Conservation (phyloP, 257 asterid genomes). For the Gentiana straminea region DNA sequence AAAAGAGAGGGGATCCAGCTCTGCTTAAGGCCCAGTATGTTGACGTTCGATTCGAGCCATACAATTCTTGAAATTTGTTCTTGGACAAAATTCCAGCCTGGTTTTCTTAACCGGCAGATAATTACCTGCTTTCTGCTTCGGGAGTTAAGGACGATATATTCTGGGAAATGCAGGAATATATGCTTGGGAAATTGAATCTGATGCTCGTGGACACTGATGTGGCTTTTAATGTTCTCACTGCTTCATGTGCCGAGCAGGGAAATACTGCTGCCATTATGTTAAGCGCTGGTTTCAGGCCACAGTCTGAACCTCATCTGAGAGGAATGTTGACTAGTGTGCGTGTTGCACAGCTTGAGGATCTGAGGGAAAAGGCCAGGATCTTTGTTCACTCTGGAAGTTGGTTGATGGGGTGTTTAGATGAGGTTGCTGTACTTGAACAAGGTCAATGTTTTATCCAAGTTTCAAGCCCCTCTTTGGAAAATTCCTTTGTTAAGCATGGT, state of each 20-base stretch:
- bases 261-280: conserved; percentile 75
- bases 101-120: conserved; percentile 82
- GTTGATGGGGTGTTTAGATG: conserved; percentile 97
- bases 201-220: conserved; percentile 55
- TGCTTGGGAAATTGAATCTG: conserved; percentile 50
- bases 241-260: conserved; percentile 15
- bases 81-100: conserved; percentile 86
- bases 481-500: conserved; percentile 65
- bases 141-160: conserved; percentile 45
- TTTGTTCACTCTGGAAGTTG: conserved; percentile 78
- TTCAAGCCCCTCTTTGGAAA: conserved; percentile 54
- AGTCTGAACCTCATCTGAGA: conserved; percentile 61
- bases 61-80: conserved; percentile 79
- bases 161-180: conserved; percentile 69
- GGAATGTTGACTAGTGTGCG: conserved; percentile 85
- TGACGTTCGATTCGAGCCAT: conserved; percentile 65
- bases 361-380: conserved; percentile 70
- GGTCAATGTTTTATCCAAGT: conserved; percentile 91
- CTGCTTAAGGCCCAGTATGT: conserved; percentile 64
- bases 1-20: conserved; percentile 27
- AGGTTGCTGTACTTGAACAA: conserved; percentile 57
- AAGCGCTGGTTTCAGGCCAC: conserved; percentile 77
- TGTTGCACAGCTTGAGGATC: conserved; percentile 85
- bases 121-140: conserved; percentile 77
- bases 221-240: conserved; percentile 68